Evolutionary conservation across 1,284 basidiomycete species (phyloP).

Genomic region (Leccinum olivaceoglutinosum): DNA sequence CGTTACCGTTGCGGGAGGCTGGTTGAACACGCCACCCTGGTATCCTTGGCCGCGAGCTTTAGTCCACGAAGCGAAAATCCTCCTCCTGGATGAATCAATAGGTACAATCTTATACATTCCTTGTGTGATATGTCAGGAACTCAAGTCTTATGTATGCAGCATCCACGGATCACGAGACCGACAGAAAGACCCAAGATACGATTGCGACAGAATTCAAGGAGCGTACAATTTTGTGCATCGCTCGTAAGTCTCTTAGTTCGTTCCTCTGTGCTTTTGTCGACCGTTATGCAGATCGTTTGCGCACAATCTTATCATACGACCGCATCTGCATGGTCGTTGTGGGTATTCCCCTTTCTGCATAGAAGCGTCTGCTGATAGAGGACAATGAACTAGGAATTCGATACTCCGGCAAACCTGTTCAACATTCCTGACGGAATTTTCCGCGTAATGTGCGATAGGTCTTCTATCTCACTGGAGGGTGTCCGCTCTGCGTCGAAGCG

Average conservation of each 20-base stretch:
- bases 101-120: conserved; percentile 23
- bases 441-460: conserved; percentile 62
- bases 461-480: conserved; percentile 62
- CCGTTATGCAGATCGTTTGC: conserved; percentile 49
- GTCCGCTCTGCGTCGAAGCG: conserved; percentile 32
- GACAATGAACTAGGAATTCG: conserved; percentile 43
- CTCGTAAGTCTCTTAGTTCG: conserved; percentile 42
- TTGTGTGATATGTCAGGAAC: conserved; percentile 1
- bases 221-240: conserved; percentile 78
- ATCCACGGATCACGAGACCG: conserved; percentile 79
- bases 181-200: conserved; percentile 82
- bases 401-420: conserved; percentile 67
- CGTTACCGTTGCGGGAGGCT: too few relatives aligned
- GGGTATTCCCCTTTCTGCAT: conserved; percentile 15
- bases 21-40: conserved; percentile 32
- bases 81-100: conserved; percentile 56
- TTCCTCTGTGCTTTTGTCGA: conserved; percentile 3
- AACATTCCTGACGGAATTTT: conserved; percentile 14
- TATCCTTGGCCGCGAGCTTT: conserved; percentile 77
- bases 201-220: conserved; percentile 78
- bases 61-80: conserved; percentile 71
- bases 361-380: neutral
- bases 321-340: conserved; percentile 68
- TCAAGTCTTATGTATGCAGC: conserved; percentile 34
- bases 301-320: conserved; percentile 72